Percentiles rank a stretch among this genome's conserved stretches.
Conservation (phyloP, 768 basidiomycete species). For the Hypholoma sublateritium region DNA sequence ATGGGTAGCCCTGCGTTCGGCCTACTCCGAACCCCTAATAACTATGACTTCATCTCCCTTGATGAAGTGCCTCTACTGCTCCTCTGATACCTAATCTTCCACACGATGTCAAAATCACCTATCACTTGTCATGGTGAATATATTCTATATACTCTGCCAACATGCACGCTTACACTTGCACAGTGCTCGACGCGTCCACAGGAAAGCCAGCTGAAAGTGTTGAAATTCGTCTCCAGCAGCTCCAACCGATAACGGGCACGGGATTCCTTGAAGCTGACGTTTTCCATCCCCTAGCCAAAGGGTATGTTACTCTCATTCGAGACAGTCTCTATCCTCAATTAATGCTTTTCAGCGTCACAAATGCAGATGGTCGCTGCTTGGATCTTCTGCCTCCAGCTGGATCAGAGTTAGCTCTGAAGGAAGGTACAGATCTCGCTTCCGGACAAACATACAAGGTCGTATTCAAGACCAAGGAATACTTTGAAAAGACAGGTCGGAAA, state of each 20-base stretch:
- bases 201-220: conserved; percentile 82
- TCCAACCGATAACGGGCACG: conserved; percentile 32
- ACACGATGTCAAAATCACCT: conserved; percentile 53
- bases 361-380: conserved; percentile 81
- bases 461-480: conserved; percentile 84
- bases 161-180: neutral
- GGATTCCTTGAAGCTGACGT: conserved; percentile 32
- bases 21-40: conserved; percentile 3
- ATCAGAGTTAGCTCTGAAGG: conserved; percentile 41
- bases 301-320: conserved; percentile 42
- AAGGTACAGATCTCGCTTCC: conserved; percentile 45
- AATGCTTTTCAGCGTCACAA: conserved; percentile 54
- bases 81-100: neutral
- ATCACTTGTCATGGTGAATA: conserved; percentile 87
- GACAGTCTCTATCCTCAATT: neutral
- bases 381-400: conserved; percentile 62
- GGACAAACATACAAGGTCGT: conserved; percentile 79
- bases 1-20: neutral
- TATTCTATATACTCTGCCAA: neutral
- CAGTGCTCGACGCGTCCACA: conserved; percentile 84
- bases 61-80: neutral
- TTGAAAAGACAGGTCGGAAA: conserved; percentile 56
- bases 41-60: conserved; percentile 16
- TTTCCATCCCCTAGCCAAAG: conserved; percentile 56
- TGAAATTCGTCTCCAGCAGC: conserved; percentile 57